Evolutionary conservation across 2,329 filamentous ascomycete species (phyloP).

Genomic region (Hirsutella thompsonii): DNA sequence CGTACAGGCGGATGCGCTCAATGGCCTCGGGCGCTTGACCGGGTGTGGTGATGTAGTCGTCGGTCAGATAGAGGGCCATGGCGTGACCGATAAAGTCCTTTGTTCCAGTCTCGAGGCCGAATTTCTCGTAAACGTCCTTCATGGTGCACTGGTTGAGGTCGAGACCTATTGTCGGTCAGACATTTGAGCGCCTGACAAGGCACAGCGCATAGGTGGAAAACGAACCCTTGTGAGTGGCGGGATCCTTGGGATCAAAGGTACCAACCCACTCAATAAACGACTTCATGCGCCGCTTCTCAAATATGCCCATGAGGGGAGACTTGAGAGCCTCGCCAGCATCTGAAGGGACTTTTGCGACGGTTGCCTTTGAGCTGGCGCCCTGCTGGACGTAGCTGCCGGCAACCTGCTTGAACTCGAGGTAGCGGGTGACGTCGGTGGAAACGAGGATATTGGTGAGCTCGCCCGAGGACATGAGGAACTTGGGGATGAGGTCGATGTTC

Average conservation of each 20-base stretch:
- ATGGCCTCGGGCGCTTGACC: slow-evolving; percentile 76
- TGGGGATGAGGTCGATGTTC: slow-evolving; percentile 98
- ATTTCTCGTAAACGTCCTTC: slow-evolving; percentile 99
- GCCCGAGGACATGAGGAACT: slow-evolving; percentile 96
- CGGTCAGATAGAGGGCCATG: slow-evolving; percentile 90
- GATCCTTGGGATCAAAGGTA: slow-evolving; percentile 68
- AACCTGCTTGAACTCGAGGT: slow-evolving; percentile 89
- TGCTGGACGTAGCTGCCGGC: slow-evolving; percentile 96
- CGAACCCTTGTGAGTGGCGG: slow-evolving; percentile 79
- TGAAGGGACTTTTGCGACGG: slow-evolving; percentile 91
- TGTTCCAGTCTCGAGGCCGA: slow-evolving; percentile 77
- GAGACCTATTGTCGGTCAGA: slow-evolving; percentile 43
- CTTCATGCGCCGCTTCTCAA: slow-evolving; percentile 96
- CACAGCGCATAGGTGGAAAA: slow-evolving; percentile 2
- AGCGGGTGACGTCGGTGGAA: slow-evolving; percentile 81
- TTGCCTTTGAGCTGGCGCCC: slow-evolving; percentile 67
- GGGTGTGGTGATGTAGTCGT: slow-evolving; percentile 66
- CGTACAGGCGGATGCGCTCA: slow-evolving; percentile 87
- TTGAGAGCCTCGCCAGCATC: slow-evolving; percentile 82
- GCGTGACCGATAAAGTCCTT: slow-evolving; percentile 95
- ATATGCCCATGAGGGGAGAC: slow-evolving; percentile 91
- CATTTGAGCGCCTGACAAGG: too few relatives aligned
- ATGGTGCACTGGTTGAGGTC: slow-evolving; percentile 71
- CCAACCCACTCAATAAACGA: slow-evolving; percentile 94
- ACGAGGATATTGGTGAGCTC: slow-evolving; percentile 98